Conservation (phyloP, 75 land plant species). For the Cryptomeria japonica region DNA sequence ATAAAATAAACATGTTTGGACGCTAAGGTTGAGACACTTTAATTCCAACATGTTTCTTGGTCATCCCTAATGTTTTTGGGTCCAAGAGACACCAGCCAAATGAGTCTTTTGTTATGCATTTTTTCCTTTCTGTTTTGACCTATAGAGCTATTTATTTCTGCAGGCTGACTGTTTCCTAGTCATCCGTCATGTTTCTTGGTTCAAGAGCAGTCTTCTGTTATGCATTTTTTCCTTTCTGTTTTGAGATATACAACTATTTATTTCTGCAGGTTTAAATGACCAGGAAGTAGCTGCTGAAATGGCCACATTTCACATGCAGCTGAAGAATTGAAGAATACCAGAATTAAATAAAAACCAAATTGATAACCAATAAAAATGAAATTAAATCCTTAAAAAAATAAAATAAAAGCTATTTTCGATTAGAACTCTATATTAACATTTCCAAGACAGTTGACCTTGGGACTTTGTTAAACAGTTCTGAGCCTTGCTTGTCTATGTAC, state of each 20-base stretch:
- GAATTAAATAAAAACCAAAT: not conserved
- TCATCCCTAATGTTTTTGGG: not conserved
- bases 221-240: not conserved
- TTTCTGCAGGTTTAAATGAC: not conserved
- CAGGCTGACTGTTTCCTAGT: not conserved
- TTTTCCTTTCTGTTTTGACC: not conserved
- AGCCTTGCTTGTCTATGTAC: not conserved
- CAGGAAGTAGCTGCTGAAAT: not conserved
- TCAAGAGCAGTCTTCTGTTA: not conserved
- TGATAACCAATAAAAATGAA: not conserved
- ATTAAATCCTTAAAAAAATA: not conserved
- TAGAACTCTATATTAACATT: not conserved
- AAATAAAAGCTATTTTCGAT: not conserved
- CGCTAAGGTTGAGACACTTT: too few species aligned
- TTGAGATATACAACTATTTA: not conserved
- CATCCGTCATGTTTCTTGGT: not conserved
- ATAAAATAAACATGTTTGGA: too few species aligned
- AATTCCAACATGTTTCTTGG: too few species aligned
- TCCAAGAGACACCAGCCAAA: not conserved
- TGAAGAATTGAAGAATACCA: not conserved
- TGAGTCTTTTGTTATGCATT: not conserved
- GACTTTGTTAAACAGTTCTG: not conserved
- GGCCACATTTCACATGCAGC: not conserved
- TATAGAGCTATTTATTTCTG: not conserved
- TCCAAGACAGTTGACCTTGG: not conserved